Base-by-base conservation (phyloP, 1,284 basidiomycete species). In the Irpex sp. region DNA sequence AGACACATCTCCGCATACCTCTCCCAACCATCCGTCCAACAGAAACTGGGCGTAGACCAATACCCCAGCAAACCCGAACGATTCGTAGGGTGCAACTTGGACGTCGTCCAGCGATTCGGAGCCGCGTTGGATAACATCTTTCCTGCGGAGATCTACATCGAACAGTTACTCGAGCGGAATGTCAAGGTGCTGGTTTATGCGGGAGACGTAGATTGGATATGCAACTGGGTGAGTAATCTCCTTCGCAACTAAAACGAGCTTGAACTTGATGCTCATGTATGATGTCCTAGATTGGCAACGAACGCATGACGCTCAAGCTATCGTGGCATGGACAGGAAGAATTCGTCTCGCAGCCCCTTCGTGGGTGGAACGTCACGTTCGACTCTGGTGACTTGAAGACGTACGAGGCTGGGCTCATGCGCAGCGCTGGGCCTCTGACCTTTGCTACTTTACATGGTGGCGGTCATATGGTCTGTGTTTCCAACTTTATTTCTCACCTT, bases 121-220 rank as follows among this genome's bases (percentile, higher is more conserved):
- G 49, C 31, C 3, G 60, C 36, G 0, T 66, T 77, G 11, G 75
- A 78, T 59, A 82, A 85, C 65, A 63, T 66, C 13, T 71, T 76
- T 55, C 81, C 80, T 58, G 81, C 81, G 0, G 74, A 78, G 67
- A 75, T 82, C 56, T 88, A 94, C 70, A 80, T 94, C 59, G 80
- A 83, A 1, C 86, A 79, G 1, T 80, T 96, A 37, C 83, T 95
- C 15, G 92, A 94, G 70, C 84, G 91, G 26, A 86, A 85, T 0
- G 78, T 95, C 35, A 78, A 83, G 4, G 85, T 89, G 3, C 80
- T 96, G 17, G 85, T 93, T 63, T 93, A 93, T 66, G 89, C 87
- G 4, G 91, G 91, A 13, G 81, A 80, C 2, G 84, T 86, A 62
- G 90, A 92, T 72, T 90, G 82, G 79, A 87, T 90, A 64, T 92